These are phyloP conservation scores for Stephania cephalantha DNA, from an alignment of 164 flowering plant species.

Conservation along the genomic window DNA sequence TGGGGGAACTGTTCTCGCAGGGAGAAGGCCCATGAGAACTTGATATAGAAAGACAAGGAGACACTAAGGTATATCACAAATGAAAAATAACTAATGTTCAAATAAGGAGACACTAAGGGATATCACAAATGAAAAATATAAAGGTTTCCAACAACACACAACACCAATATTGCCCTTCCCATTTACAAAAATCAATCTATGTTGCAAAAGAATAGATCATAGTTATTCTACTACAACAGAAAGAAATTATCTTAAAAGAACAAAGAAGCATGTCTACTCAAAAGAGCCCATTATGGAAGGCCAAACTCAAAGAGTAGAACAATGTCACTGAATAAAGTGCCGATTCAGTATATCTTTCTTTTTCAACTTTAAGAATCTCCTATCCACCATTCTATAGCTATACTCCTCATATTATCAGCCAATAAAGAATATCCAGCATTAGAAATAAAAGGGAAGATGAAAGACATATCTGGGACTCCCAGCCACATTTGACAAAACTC, in stretches of 20 bases:
- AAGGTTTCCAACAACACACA: background rate
- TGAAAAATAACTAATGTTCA: too few species aligned
- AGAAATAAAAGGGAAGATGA: background rate
- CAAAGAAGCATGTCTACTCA: background rate
- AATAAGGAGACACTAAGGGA: too few species aligned
- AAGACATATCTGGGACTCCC: background rate
- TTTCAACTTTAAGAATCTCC: background rate
- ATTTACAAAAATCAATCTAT: background rate
- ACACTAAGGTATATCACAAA: background rate
- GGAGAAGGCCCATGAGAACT: background rate
- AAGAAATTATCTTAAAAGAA: too few species aligned
- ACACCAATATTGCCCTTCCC: background rate
- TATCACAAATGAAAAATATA: too few species aligned
- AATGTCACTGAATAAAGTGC: background rate
- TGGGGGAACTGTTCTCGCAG: background rate
- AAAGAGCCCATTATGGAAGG: background rate
- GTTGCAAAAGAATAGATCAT: background rate
- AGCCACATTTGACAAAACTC: background rate
- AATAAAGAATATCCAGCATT: background rate
- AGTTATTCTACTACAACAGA: background rate
- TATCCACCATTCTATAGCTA: background rate
- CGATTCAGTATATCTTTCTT: background rate
- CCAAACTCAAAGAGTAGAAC: background rate
- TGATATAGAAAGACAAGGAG: background rate
- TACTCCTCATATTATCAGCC: background rate